phyloP scores from a whole-genome alignment of 148 eudicot genomes.

The Rhododendron henanense region DNA sequence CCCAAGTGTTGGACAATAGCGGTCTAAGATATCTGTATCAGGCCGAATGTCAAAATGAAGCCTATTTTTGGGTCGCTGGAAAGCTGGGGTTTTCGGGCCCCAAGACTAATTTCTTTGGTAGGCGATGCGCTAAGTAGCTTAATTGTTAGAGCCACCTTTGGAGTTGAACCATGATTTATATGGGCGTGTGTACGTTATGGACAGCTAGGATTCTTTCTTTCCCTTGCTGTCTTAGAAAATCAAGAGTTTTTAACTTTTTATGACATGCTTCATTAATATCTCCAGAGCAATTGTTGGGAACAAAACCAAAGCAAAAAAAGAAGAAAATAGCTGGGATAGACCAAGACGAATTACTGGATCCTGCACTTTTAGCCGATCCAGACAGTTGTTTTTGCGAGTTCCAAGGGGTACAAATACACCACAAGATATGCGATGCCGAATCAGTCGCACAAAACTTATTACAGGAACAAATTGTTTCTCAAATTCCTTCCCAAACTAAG shows the following conservation, averaged over 20 bases:
- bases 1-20: background rate
- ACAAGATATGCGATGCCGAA: constrained; percentile 62
- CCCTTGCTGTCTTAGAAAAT: background rate
- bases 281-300: constrained; percentile 50
- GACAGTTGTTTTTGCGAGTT: constrained; percentile 86
- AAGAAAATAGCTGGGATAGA: constrained; percentile 75
- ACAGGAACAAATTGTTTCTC: constrained; percentile 30
- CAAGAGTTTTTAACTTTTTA: background rate
- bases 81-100: background rate
- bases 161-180: background rate
- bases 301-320: constrained; percentile 33
- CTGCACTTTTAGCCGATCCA: constrained; percentile 69
- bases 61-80: background rate
- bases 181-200: background rate
- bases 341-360: constrained; percentile 75
- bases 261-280: background rate
- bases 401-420: constrained; percentile 79
- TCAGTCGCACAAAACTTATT: constrained; percentile 19
- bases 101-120: background rate
- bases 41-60: background rate
- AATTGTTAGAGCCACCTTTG: background rate
- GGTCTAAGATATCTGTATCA: background rate
- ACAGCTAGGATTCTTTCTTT: background rate
- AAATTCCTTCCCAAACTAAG: constrained; percentile 13
- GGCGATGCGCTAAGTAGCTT: background rate